Conservation (phyloP, 331 rosid genomes). For the Telfairia occidentalis region DNA sequence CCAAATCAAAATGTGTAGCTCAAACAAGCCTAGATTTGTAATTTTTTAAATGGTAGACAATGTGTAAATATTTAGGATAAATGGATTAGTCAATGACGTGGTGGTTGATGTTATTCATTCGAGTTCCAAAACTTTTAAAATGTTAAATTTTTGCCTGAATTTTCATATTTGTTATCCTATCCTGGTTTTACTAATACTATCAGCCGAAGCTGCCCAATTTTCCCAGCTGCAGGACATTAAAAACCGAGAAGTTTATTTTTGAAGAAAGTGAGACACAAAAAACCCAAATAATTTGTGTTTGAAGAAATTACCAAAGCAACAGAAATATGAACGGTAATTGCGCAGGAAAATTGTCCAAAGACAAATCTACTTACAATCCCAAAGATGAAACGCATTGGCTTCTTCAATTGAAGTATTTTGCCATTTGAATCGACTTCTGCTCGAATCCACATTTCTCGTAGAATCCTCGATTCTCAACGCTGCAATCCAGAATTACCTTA, state of each 20-base stretch:
- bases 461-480: slow-evolving; percentile 32
- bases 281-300: neutral
- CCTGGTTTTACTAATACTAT: no score
- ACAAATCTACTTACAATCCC: neutral
- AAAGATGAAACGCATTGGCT: neutral
- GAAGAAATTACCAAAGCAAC: neutral
- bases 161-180: no score
- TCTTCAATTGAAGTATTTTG: slow-evolving; percentile 45
- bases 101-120: no score
- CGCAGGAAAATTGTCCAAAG: neutral
- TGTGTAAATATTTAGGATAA: no score
- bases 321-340: neutral
- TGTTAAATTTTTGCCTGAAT: no score
- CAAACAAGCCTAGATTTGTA: no score
- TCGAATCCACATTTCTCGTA: slow-evolving; percentile 72
- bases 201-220: no score
- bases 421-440: slow-evolving; percentile 60
- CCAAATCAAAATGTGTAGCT: no score
- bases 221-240: no score
- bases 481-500: slow-evolving; percentile 78
- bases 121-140: no score
- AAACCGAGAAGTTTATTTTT: neutral
- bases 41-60: no score
- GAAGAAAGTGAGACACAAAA: neutral
- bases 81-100: no score